Evolutionary conservation across 2,329 filamentous ascomycete genomes (phyloP).

Genomic region (Apiospora kogelbergensis): DNA sequence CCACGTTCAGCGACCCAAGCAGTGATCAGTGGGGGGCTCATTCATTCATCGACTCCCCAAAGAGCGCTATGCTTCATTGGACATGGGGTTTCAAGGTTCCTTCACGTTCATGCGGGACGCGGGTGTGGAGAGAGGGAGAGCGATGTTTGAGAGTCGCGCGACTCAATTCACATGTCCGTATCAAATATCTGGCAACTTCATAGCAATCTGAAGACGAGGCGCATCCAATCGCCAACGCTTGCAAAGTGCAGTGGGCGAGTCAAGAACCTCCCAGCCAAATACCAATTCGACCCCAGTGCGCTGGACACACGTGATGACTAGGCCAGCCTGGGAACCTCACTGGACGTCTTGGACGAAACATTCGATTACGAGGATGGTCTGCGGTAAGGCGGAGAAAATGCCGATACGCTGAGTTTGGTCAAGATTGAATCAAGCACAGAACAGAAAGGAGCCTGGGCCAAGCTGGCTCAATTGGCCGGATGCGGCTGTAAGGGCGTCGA

Average conservation of each 20-base stretch:
- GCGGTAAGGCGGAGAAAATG: slow-evolving; percentile 1
- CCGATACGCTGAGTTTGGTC: background rate
- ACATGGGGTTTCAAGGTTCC: slow-evolving; percentile 7
- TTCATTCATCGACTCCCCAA: background rate
- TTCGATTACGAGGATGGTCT: background rate
- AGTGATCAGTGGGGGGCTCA: slow-evolving; percentile 7
- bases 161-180: slow-evolving; percentile 5
- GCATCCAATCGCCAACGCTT: background rate
- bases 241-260: background rate
- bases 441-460: background rate
- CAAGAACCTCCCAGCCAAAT: background rate
- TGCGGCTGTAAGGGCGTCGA: background rate
- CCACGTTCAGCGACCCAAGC: slow-evolving; percentile 6
- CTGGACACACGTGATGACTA: background rate
- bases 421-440: background rate
- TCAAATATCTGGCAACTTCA: slow-evolving; percentile 3
- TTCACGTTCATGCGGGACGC: slow-evolving; percentile 5
- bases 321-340: background rate
- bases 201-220: background rate
- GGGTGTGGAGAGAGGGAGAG: slow-evolving; percentile 1
- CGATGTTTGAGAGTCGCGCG: slow-evolving; percentile 1
- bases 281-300: background rate
- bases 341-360: background rate
- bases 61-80: slow-evolving; percentile 5
- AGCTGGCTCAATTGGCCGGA: slow-evolving; percentile 4